Base-by-base conservation (phyloP, 2,329 filamentous ascomycete genomes). In the Penicillium rolfsii region DNA sequence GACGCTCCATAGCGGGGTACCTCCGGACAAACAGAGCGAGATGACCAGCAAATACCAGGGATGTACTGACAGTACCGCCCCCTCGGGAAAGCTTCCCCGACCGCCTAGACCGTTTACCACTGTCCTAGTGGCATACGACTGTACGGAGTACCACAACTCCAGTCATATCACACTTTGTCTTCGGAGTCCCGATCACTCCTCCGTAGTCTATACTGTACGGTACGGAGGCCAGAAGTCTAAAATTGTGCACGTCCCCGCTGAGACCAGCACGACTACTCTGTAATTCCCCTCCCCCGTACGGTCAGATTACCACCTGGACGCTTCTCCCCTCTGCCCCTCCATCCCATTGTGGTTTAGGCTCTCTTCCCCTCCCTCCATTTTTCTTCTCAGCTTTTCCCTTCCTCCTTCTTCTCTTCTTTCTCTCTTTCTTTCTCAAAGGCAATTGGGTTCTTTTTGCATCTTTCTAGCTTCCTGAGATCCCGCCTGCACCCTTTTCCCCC, bases 341-440 rank as follows among this genome's bases (percentile, higher is more conserved):
- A 66, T 63, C 62, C 64, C 55, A 5, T 58, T 59, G 30, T 43
- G 67, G 61, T 68, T 55, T 69, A 69, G 67, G 33, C 61, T 66
- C 59, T 55, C 66, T 55, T 58, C 63, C 55, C 70, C 50, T 52
- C 70, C 69, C 64, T 68, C 69, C 65, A 68, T 65, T 63, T 64
- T 70, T 68, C 65, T 66, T 66, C 63, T 61, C 46, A 30, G 55
- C 66, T 63, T 64, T 64, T 60, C 59, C 64, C 55, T 62, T 57
- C 59, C 62, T 65, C 58, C 58, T 66, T 52, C 6, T 58, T 55
- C 58, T 40, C 60, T 57, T 54, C 52, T 61, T 57, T 52, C 63
- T 60, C 50, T 64, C 38, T 54, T 58, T 61, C 54, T 60, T 49
- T 61, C 52, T 63, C 68, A 68, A 69, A 71, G 67, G 71, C 64